These are phyloP conservation scores for Geotrichum reessii DNA, from an alignment of 1,139 yeast genomes.

Conservation along the genomic window DNA sequence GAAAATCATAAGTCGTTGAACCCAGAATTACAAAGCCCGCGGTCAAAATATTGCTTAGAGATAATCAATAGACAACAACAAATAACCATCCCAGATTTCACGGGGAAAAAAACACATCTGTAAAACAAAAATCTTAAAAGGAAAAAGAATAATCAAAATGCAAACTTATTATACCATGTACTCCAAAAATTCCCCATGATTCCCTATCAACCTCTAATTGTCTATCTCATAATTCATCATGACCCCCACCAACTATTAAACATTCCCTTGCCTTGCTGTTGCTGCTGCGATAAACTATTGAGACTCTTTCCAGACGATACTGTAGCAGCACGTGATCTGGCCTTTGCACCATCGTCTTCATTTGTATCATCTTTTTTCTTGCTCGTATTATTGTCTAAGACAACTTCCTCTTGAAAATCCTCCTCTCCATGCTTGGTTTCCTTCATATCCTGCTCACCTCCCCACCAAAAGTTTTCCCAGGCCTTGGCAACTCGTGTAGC, in stretches of 20 bases:
- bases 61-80: too few species aligned
- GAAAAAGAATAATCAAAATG: neutral
- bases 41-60: neutral
- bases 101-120: neutral
- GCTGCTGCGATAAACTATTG: neutral
- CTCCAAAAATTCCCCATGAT: neutral
- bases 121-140: neutral
- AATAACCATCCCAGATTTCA: too few species aligned
- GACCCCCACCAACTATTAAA: neutral
- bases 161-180: neutral
- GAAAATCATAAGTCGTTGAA: too few species aligned
- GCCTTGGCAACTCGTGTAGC: slow-evolving; percentile 13
- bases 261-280: neutral
- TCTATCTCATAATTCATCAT: neutral
- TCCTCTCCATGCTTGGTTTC: neutral
- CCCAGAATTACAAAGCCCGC: neutral
- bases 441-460: slow-evolving; percentile 5
- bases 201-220: neutral
- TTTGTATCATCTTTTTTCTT: neutral
- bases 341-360: neutral
- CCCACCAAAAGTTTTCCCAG: slow-evolving; percentile 15
- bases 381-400: neutral
- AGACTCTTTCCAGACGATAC: neutral
- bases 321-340: neutral
- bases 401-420: neutral